A percentile compares a stretch with the other conserved stretches of the same genome.
Evolutionary conservation across 306 rosid genomes (phyloP).

Genomic region (Crataegus laevigata): DNA sequence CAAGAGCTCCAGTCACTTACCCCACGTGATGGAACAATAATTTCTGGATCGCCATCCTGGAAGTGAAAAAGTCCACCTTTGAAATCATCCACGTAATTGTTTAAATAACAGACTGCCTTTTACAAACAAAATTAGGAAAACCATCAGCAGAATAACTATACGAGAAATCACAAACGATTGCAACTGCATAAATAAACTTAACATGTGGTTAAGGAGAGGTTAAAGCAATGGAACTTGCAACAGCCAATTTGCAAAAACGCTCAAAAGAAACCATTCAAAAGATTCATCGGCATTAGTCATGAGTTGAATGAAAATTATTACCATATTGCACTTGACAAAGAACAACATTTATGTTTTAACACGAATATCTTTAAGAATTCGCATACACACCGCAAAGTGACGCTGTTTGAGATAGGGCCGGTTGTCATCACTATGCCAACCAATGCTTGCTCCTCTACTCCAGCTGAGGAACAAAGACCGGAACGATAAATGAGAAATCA

Average conservation of each 20-base stretch:
- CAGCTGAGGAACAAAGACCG: constrained; percentile 43
- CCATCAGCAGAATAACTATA: constrained; percentile 19
- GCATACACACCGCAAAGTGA: constrained; percentile 58
- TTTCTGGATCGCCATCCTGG: constrained; percentile 64
- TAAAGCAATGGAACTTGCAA: neutral
- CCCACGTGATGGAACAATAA: constrained; percentile 57
- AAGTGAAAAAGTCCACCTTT: constrained; percentile 80
- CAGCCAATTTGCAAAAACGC: neutral
- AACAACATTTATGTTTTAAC: neutral
- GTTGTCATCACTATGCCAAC: constrained; percentile 97
- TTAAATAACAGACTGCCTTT: constrained; percentile 89
- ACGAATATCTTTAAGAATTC: neutral
- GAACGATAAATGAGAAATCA: neutral
- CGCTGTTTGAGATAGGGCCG: constrained; percentile 82
- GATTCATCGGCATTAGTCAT: neutral
- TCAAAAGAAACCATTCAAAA: neutral
- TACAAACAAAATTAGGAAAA: constrained; percentile 23
- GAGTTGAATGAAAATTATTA: neutral
- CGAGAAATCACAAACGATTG: neutral
- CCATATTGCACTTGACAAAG: neutral
- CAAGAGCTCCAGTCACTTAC: constrained; percentile 42
- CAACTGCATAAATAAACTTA: neutral
- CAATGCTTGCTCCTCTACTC: constrained; percentile 82
- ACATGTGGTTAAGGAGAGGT: neutral
- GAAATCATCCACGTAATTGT: constrained; percentile 61